Conservation (phyloP, 1,284 basidiomycete genomes). For the Amylostereum areolatum region DNA sequence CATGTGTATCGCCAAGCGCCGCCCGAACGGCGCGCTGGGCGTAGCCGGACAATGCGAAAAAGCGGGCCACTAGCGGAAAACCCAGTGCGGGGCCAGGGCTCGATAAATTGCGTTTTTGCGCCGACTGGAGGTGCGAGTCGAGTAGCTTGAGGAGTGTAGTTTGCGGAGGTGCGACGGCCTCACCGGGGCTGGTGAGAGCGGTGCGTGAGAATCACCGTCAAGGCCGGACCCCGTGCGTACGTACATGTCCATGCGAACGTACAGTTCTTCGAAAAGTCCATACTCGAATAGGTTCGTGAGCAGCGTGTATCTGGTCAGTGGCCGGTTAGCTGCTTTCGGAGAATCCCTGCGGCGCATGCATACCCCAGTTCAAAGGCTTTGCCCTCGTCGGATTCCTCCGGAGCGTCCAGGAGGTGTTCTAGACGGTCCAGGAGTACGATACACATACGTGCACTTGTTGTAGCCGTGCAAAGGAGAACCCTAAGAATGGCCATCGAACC, state of each 20-base stretch:
- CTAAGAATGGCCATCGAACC: conserved; percentile 1
- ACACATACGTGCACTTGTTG: conserved; percentile 54
- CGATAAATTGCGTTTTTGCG: conserved; percentile 10
- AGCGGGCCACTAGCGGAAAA: conserved; percentile 44
- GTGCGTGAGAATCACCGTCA: not conserved
- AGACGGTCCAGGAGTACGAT: conserved; percentile 61
- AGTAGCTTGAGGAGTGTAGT: conserved; percentile 80
- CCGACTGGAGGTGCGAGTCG: conserved; percentile 68
- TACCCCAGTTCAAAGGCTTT: conserved; percentile 76
- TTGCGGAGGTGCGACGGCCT: conserved; percentile 78
- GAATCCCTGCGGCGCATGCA: conserved; percentile 12
- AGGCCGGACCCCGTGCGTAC: conserved; percentile 9
- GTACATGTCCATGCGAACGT: conserved; percentile 28
- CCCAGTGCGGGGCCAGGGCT: conserved; percentile 35
- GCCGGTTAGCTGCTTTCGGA: not conserved
- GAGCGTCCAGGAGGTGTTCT: conserved; percentile 57
- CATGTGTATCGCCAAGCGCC: conserved; percentile 29
- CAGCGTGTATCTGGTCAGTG: conserved; percentile 29
- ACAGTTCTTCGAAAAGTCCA: conserved; percentile 28
- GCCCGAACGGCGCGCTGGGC: conserved; percentile 44
- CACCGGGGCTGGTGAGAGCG: conserved; percentile 43
- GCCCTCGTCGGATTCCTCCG: conserved; percentile 51
- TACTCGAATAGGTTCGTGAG: conserved; percentile 32
- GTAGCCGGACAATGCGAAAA: conserved; percentile 50
- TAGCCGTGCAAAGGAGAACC: conserved; percentile 47